Evolutionary conservation across 306 rosid genomes (phyloP).

Genomic region (Nissolia schottii): DNA sequence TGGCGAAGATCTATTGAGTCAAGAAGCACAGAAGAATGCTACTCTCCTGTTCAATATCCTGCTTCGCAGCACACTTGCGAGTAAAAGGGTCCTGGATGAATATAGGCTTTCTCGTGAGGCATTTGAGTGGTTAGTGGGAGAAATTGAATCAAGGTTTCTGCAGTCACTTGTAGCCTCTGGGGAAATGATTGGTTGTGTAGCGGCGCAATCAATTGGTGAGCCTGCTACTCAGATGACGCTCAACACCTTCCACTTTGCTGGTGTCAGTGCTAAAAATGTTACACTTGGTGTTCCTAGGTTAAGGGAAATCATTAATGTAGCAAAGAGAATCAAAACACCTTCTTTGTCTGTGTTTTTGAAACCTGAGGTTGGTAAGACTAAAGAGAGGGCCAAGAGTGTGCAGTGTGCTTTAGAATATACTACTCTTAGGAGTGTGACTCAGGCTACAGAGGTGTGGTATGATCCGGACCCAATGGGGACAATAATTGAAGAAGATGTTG

Average conservation of each 20-base stretch:
- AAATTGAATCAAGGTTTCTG: constrained; percentile 89
- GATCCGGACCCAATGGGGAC: constrained; percentile 98
- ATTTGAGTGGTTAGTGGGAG: constrained; percentile 96
- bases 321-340: constrained; percentile 97
- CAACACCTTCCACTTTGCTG: constrained; percentile 97
- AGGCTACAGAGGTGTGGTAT: constrained; percentile 98
- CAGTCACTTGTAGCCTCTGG: constrained; percentile 97
- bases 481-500: constrained; percentile 84
- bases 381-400: constrained; percentile 92
- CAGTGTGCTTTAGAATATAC: constrained; percentile 98
- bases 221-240: constrained; percentile 99
- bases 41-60: constrained; percentile 82
- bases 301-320: constrained; percentile 96
- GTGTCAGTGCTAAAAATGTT: constrained; percentile 99
- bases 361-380: constrained; percentile 77
- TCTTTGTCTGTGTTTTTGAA: constrained; percentile 83
- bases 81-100: constrained; percentile 96
- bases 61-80: constrained; percentile 91
- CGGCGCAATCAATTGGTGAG: constrained; percentile 97
- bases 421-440: constrained; percentile 93
- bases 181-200: constrained; percentile 98
- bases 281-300: constrained; percentile 97
- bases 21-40: constrained; percentile 96
- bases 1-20: constrained; percentile 88
- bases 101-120: constrained; percentile 98